Evolutionary conservation across 2,329 filamentous ascomycete genomes (phyloP).

Genomic region (Colletotrichum karsti): DNA sequence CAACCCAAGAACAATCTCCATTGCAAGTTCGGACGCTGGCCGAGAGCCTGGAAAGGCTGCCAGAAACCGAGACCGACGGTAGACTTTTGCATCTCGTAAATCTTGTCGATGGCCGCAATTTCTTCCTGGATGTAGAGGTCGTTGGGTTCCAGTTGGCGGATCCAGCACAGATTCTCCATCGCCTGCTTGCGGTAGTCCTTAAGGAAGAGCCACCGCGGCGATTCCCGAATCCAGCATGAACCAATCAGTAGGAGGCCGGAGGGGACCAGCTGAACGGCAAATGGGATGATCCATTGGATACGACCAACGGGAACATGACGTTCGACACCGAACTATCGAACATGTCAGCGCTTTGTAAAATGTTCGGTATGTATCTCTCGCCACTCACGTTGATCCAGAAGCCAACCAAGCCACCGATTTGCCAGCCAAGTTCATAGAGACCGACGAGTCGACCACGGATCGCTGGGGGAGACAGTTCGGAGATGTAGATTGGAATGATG

Average conservation of each 20-base stretch:
- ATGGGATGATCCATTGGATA: constrained; percentile 57
- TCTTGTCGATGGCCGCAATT: constrained; percentile 62
- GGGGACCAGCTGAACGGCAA: constrained; percentile 64
- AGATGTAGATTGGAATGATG: constrained; percentile 56
- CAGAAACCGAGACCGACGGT: constrained; percentile 67
- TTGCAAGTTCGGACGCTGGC: constrained; percentile 55
- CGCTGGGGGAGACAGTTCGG: constrained; percentile 56
- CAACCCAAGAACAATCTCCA: constrained; percentile 71
- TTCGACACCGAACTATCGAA: constrained; percentile 37
- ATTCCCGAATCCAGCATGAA: constrained; percentile 59
- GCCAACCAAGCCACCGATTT: constrained; percentile 60
- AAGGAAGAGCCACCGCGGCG: constrained; percentile 67
- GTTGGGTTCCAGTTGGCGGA: constrained; percentile 56
- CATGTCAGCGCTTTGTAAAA: neutral
- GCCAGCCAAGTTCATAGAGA: constrained; percentile 62
- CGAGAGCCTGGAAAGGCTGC: constrained; percentile 63
- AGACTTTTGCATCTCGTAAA: constrained; percentile 56
- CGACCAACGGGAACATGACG: constrained; percentile 23
- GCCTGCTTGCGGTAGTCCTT: constrained; percentile 61
- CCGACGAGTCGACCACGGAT: constrained; percentile 64
- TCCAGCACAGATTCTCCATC: constrained; percentile 60
- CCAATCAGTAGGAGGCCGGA: constrained; percentile 58
- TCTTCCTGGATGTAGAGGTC: constrained; percentile 71
- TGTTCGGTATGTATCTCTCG: neutral
- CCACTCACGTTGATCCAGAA: constrained; percentile 55